phyloP scores from a whole-genome alignment of 768 basidiomycete genomes.

The Suillus paluster region DNA sequence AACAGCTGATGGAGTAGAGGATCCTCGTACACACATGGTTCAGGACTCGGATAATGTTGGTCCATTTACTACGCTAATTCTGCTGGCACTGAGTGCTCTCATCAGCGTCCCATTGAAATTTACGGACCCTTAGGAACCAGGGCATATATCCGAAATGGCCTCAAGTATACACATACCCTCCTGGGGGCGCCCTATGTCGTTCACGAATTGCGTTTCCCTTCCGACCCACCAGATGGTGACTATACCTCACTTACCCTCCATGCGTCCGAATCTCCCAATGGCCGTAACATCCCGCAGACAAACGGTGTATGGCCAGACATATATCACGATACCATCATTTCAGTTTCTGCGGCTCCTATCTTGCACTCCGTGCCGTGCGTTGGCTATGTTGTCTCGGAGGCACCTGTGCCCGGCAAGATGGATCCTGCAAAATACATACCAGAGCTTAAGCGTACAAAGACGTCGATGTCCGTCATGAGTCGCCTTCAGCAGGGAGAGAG shows the following conservation, averaged over 20 bases:
- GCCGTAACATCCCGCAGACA: constrained; percentile 63
- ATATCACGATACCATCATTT: constrained; percentile 56
- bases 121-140: constrained; percentile 87
- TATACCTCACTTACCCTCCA: constrained; percentile 50
- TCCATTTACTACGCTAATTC: constrained; percentile 1
- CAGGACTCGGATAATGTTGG: constrained; percentile 21
- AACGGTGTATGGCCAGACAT: constrained; percentile 71
- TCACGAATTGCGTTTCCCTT: constrained; percentile 75
- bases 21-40: constrained; percentile 52
- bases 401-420: constrained; percentile 77
- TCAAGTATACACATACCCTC: constrained; percentile 70
- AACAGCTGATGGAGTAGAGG: constrained; percentile 56
- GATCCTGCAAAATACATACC: constrained; percentile 69
- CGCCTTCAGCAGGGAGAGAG: constrained; percentile 67
- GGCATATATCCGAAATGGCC: constrained; percentile 72
- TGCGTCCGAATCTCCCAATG: constrained; percentile 57
- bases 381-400: constrained; percentile 76
- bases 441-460: constrained; percentile 69
- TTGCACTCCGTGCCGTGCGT: constrained; percentile 80
- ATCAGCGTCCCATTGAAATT: constrained; percentile 69
- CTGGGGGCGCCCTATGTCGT: constrained; percentile 74
- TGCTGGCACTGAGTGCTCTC: constrained; percentile 12
- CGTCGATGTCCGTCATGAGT: constrained; percentile 69
- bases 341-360: constrained; percentile 80
- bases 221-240: constrained; percentile 60